These are phyloP conservation scores for Nicotiana attenuata DNA, from an alignment of 257 asterid species.

Conservation along the genomic window DNA sequence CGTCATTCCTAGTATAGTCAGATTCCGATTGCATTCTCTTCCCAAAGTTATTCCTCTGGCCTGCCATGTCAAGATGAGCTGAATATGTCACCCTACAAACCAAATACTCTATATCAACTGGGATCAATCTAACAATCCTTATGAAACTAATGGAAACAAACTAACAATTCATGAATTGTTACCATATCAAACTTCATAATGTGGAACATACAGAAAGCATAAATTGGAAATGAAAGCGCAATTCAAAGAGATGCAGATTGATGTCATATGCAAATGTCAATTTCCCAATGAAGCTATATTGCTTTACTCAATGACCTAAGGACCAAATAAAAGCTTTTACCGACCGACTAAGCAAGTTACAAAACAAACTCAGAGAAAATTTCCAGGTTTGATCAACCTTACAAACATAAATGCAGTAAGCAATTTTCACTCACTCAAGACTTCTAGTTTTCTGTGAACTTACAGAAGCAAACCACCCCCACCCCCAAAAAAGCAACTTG, in stretches of 20 bases:
- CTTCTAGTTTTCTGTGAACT: neutral
- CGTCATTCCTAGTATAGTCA: slow-evolving; percentile 48
- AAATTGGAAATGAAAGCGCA: neutral
- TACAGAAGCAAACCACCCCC: neutral
- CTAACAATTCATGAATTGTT: neutral
- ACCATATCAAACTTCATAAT: neutral
- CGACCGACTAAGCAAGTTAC: neutral
- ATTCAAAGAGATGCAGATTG: neutral
- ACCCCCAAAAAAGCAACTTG: neutral
- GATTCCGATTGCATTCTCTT: slow-evolving; percentile 40
- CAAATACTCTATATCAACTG: slow-evolving; percentile 3
- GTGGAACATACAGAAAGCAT: neutral
- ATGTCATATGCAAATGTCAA: neutral
- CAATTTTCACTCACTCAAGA: neutral
- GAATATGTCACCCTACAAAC: slow-evolving; percentile 9
- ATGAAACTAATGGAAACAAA: neutral
- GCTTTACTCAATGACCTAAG: neutral
- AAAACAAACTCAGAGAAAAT: neutral
- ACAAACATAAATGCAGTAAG: neutral
- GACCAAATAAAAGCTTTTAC: neutral
- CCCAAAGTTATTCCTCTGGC: slow-evolving; percentile 60
- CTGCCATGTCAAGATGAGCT: slow-evolving; percentile 40
- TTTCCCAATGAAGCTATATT: neutral
- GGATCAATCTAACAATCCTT: neutral
- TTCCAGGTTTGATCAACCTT: neutral